A percentile compares a stretch with the other conserved stretches of the same genome.
Conservation (phyloP, 495 filamentous ascomycete species). For the Opeltia flavorubescens region DNA sequence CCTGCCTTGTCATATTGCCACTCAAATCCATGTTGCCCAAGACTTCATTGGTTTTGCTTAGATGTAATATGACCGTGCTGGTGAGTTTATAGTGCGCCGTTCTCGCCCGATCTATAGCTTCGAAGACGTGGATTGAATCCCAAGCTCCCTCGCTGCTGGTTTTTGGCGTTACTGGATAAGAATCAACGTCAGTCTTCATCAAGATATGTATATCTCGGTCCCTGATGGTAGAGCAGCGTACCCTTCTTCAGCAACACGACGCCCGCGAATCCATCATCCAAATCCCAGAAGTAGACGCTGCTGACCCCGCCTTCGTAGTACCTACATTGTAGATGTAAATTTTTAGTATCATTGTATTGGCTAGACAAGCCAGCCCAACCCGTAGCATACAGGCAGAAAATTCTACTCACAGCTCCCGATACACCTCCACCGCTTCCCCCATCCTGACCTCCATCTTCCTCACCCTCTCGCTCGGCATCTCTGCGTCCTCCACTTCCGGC, state of each 20-base stretch:
- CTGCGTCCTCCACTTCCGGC: conserved; percentile 58
- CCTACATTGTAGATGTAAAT: conserved; percentile 15
- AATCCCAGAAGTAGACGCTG: conserved; percentile 95
- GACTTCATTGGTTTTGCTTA: conserved; percentile 53
- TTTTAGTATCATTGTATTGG: not conserved
- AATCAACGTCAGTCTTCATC: not conserved
- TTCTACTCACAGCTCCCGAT: conserved; percentile 65
- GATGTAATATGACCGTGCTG: conserved; percentile 84
- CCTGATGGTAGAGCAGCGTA: conserved; percentile 24
- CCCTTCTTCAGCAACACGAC: conserved; percentile 93
- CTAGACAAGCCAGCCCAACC: not conserved
- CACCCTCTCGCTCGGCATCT: conserved; percentile 71
- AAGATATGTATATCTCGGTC: conserved; percentile 2
- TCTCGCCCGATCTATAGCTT: conserved; percentile 79
- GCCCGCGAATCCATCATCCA: conserved; percentile 96
- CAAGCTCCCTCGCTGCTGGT: conserved; percentile 69
- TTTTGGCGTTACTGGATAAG: conserved; percentile 46
- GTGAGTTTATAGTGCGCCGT: conserved; percentile 95
- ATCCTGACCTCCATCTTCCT: conserved; percentile 84
- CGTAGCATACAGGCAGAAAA: not conserved
- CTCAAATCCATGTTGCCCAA: conserved; percentile 86
- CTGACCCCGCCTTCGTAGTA: conserved; percentile 96
- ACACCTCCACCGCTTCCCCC: conserved; percentile 94
- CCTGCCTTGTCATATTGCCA: conserved; percentile 95
- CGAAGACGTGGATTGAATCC: conserved; percentile 99